phyloP scores from a whole-genome alignment of 179 eudicot genomes.

The Patellifolia procumbens region DNA sequence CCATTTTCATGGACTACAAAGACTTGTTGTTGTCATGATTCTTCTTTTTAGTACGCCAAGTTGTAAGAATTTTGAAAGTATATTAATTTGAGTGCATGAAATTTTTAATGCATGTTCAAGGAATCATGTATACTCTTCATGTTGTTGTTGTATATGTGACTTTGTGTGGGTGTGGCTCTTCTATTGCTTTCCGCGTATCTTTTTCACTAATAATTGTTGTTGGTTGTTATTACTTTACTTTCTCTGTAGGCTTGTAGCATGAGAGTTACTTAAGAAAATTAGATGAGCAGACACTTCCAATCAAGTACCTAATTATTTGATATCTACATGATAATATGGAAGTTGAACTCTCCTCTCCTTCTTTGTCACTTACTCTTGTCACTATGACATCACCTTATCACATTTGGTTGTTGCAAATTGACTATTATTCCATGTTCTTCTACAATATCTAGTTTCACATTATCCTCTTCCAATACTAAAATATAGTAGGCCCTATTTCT shows the following conservation, averaged over 20 bases:
- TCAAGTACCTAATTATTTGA: background rate
- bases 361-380: background rate
- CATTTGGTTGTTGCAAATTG: background rate
- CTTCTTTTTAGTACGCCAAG: background rate
- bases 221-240: background rate
- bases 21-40: background rate
- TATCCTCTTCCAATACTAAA: too few species aligned
- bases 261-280: background rate
- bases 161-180: background rate
- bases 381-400: background rate
- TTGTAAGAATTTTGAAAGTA: background rate
- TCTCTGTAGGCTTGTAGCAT: background rate
- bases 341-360: background rate
- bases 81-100: background rate
- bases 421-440: background rate
- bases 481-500: too few species aligned
- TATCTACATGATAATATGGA: background rate
- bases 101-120: constrained; percentile 8
- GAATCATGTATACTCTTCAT: background rate
- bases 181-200: constrained; percentile 10
- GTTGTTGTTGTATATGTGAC: background rate
- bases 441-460: too few species aligned
- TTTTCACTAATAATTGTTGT: constrained; percentile 8
- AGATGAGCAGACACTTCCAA: background rate
- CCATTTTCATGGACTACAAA: constrained; percentile 7